Base-by-base conservation (phyloP, 2,329 filamentous ascomycete genomes). In the Fusarium paranaense region DNA sequence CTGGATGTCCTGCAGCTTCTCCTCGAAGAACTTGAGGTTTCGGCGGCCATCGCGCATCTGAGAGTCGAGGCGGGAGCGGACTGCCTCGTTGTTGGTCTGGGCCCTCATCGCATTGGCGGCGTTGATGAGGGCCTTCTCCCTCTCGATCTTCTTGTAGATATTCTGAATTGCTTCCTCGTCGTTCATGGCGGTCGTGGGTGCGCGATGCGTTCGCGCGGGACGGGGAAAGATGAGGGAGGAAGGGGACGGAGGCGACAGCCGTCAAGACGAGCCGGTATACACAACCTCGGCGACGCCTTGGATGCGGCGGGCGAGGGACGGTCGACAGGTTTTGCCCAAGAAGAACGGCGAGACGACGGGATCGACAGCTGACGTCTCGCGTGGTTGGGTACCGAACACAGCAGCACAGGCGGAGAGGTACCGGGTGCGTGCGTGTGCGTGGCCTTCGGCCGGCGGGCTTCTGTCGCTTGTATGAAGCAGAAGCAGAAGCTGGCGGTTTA, bases 101-200 rank as follows among this genome's bases (percentile, higher is more conserved):
- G 95, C 93, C 85, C 95, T 93, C 95, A 99, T 98, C 79, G 94
- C 91, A 85, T 94, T 97, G 78, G 96, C 96, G 80, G 95, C 96
- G 84, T 94, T 94, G 88, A 99, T 97, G 81, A 98, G 92, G 80
- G 93, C 94, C 88, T 95, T 96, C 86, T 99, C 97, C 83, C 96
- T 92, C 88, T 98, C 95, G 85, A 99, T 98, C 93, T 99, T 98
- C 87, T 92, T 93, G 86, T 93, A 91, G 86, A 99, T 95, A 84
- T 95, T 93, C 85, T 91, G 91, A 85, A 91, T 87, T 77, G 89
- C 87, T 79, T 91, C 88, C 73, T 91, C 89, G 81, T 91, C 89
- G 82, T 88, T 90, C 88, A 91, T 92, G 82, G 82, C 86, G 85
- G 83, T 82, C 80, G 81, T 76, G 78, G 76, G 79, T 78, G 81